Conservation (phyloP, 345 rosid species). For the Microthlaspi erraticum region DNA sequence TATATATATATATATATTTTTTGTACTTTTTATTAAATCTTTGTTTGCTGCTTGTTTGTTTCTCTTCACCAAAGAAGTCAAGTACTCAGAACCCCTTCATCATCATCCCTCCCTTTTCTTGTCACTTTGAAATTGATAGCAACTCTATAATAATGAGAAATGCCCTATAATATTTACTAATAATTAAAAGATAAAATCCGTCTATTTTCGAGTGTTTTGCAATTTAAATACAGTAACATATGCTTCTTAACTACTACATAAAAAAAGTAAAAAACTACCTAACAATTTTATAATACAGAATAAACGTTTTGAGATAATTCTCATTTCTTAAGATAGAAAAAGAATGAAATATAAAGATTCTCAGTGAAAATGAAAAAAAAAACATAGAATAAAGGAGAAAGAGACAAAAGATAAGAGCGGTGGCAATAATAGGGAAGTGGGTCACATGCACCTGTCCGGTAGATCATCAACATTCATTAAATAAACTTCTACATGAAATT, state of each 20-base stretch:
- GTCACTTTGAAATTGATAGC: slow-evolving; percentile 13
- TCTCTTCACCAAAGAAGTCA: slow-evolving; percentile 24
- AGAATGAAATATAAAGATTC: neutral
- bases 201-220: slow-evolving; percentile 2
- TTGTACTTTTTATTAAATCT: neutral
- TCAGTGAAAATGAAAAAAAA: neutral
- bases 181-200: neutral
- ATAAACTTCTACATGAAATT: neutral
- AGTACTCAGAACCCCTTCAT: slow-evolving; percentile 28
- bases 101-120: slow-evolving; percentile 8
- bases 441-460: slow-evolving; percentile 64
- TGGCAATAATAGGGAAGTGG: slow-evolving; percentile 53
- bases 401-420: slow-evolving; percentile 36
- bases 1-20: too few species aligned
- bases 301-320: neutral
- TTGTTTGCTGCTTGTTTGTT: slow-evolving; percentile 31
- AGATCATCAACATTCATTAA: slow-evolving; percentile 41
- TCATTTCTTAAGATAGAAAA: neutral
- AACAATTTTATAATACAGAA: neutral
- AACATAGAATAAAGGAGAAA: neutral
- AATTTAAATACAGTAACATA: neutral
- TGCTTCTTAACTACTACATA: neutral
- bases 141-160: neutral
- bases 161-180: neutral
- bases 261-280: neutral